Percentiles rank a stretch among this genome's conserved stretches.
These are phyloP conservation scores for Puccinellia tenuiflora DNA, from an alignment of 176 grass and related monocot species.

Conservation along the genomic window DNA sequence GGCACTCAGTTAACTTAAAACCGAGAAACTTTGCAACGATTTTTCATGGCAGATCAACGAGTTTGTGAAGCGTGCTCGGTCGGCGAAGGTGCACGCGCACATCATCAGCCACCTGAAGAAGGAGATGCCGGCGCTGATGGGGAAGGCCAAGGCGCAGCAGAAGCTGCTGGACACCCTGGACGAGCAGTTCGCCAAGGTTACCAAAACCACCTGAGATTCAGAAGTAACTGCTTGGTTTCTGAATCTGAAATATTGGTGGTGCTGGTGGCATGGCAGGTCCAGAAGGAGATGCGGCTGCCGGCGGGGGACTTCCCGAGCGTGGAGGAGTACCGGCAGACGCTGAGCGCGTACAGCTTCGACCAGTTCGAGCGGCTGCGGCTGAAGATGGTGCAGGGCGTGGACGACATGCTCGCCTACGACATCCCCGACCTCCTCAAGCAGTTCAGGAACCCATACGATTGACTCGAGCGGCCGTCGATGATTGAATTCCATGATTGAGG, in stretches of 20 bases:
- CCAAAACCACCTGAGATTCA: too few species aligned
- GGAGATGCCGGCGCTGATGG: conserved; percentile 76
- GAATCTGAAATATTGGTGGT: too few species aligned
- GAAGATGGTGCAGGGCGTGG: conserved; percentile 72
- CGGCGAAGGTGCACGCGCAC: conserved; percentile 61
- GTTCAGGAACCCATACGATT: conserved; percentile 81
- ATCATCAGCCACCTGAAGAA: conserved; percentile 76
- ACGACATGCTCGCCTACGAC: conserved; percentile 78
- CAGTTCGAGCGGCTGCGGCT: conserved; percentile 66
- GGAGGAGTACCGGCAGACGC: conserved; percentile 54
- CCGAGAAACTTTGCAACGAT: too few species aligned
- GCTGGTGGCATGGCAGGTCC: too few species aligned
- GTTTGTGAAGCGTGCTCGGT: conserved; percentile 71
- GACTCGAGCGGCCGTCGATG: too few species aligned
- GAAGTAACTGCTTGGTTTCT: too few species aligned
- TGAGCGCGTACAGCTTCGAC: conserved; percentile 64
- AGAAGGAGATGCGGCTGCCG: conserved; percentile 74
- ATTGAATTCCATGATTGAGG: too few species aligned
- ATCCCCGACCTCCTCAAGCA: conserved; percentile 79
- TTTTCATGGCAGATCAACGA: conserved; percentile 55
- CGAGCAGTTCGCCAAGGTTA: conserved; percentile 54
- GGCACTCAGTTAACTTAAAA: background rate
- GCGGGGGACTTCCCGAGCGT: conserved; percentile 66
- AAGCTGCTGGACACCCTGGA: conserved; percentile 54
- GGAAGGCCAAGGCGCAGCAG: conserved; percentile 80